Conservation (phyloP, 768 basidiomycete species). For the Auricularia sp. region DNA sequence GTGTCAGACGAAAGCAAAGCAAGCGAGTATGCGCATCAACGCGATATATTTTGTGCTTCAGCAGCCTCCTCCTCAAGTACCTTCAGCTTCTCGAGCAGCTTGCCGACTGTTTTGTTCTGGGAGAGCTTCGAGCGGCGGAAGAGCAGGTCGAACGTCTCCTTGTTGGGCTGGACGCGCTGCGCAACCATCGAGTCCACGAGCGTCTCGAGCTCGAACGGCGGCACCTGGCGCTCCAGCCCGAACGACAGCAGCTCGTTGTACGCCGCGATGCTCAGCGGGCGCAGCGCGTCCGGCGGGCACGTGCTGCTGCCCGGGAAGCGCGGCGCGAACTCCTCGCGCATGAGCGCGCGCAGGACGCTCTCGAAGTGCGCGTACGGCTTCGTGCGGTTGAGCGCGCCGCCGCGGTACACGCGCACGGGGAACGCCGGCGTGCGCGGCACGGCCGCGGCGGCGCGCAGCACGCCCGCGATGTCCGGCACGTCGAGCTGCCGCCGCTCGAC, state of each 20-base stretch:
- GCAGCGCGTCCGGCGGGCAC: not conserved
- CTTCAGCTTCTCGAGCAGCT: not conserved
- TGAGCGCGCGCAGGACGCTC: not conserved
- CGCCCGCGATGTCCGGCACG: not conserved
- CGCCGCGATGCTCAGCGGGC: not conserved
- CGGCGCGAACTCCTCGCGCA: not conserved
- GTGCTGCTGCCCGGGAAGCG: not conserved
- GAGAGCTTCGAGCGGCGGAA: not conserved
- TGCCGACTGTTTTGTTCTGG: not conserved
- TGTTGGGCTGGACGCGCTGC: not conserved
- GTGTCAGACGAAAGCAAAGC: too few relatives aligned
- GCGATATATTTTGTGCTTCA: too few relatives aligned
- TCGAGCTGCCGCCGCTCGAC: not conserved
- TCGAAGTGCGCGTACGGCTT: not conserved
- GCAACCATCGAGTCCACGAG: not conserved
- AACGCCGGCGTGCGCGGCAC: not conserved
- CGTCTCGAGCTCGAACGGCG: not conserved
- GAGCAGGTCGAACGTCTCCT: not conserved
- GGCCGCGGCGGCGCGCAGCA: not conserved
- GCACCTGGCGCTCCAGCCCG: not conserved
- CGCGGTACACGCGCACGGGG: not conserved
- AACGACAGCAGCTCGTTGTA: conserved; percentile 1
- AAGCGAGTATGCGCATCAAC: too few relatives aligned
- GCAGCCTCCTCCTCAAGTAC: too few relatives aligned
- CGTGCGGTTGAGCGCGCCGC: not conserved